Evolutionary conservation across 306 rosid species (phyloP), one percentile per base, ranked within the genome.

Genomic region (Prosopis cineraria): DNA sequence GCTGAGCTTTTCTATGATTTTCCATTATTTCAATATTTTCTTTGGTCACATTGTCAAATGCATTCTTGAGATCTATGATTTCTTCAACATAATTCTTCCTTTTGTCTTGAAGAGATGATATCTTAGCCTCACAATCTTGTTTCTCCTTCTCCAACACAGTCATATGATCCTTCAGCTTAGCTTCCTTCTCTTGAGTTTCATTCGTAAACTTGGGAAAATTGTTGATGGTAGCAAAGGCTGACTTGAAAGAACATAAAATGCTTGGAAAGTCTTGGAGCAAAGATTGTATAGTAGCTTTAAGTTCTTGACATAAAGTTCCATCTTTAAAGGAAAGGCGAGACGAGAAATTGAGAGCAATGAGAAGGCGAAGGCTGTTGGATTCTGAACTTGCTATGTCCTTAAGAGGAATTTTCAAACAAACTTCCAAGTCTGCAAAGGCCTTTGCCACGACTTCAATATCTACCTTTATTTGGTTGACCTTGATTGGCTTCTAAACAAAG

Each of bases 341-440:
- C 69, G 76, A 79, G 79, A 80, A 84, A 17, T 80, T 84, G 34
- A 80, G 84, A 66, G 76, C 56, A 0, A 67, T 80, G 12, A 70
- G 34, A 55, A 75, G 87, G 9, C 16, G 60, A 64, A 75, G 68
- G 40, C 67, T 64, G 13, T 34, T 55, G 24, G 19, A 10, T 10
- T 82, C 53, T 5, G 75, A 81, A 11, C 34, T 63, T n/a, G 81
- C 81, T 50, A 81, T 71, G 70, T 81, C 81, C 60, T 65, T 76
- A 22, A 81, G 34, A 48, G 81, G 81, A 20, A 71, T 52, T 30
- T 66, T 81, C 2, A 81, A 59, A 36, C 19, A 64, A 9, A 19
- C 58, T 77, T 82, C 82, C 27, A 82, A 44, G 40, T 77, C 82
- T 0, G 45, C 30, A 65, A 82, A 20, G 1, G 59, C 76, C 71